These are phyloP conservation scores for Fraxinus sp. DNA, from an alignment of 305 asterid genomes.

Conservation along the genomic window DNA sequence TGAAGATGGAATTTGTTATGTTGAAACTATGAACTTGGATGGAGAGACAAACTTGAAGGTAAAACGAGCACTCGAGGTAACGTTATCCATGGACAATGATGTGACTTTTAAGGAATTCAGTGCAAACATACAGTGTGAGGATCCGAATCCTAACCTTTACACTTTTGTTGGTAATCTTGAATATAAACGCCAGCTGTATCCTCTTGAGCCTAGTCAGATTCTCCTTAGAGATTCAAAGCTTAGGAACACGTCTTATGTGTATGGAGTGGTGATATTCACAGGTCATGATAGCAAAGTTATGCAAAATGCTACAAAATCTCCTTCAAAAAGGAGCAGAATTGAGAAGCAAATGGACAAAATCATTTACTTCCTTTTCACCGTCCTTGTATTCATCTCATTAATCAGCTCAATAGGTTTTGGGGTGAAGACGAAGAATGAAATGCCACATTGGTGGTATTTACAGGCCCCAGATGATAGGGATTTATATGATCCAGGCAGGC, in stretches of 20 bases:
- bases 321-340: conserved; percentile 60
- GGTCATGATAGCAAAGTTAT: conserved; percentile 66
- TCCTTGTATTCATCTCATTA: conserved; percentile 49
- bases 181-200: conserved; percentile 37
- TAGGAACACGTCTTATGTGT: conserved; percentile 52
- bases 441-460: conserved; percentile 63
- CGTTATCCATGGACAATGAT: conserved; percentile 42
- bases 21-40: conserved; percentile 65
- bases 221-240: conserved; percentile 67
- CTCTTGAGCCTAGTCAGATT: conserved; percentile 59
- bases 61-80: conserved; percentile 47
- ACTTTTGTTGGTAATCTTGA: conserved; percentile 59
- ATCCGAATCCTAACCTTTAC: conserved; percentile 64
- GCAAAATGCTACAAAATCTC: conserved; percentile 61
- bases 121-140: conserved; percentile 54
- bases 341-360: conserved; percentile 66
- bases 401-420: conserved; percentile 51
- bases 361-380: conserved; percentile 52
- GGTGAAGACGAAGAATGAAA: conserved; percentile 40
- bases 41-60: conserved; percentile 72
- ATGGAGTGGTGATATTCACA: conserved; percentile 62
- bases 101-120: conserved; percentile 44
- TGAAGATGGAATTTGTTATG: conserved; percentile 67
- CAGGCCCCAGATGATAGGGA: conserved; percentile 42
- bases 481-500: conserved; percentile 41